A percentile compares a stretch with the other conserved stretches of the same genome.
These are phyloP conservation scores for Ilyonectria mors-panacis DNA, from an alignment of 2,329 filamentous ascomycete species.

Conservation along the genomic window DNA sequence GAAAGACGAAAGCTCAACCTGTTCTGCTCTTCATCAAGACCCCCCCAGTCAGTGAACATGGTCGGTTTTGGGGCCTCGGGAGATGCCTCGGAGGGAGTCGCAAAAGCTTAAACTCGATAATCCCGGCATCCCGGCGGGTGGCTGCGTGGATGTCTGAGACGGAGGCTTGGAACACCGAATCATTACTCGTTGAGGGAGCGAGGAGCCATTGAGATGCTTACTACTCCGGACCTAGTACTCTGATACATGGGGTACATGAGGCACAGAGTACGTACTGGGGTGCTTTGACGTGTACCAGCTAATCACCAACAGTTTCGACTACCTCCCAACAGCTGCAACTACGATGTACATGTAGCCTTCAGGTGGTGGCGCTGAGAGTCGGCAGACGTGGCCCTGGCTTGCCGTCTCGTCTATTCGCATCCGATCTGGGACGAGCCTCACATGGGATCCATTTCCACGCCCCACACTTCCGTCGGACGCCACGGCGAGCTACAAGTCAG, in stretches of 20 bases:
- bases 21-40: slow-evolving; percentile 7
- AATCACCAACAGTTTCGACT: background rate
- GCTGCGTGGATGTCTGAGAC: slow-evolving; percentile 22
- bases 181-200: slow-evolving; percentile 14
- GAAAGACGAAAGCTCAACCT: background rate
- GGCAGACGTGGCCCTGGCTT: background rate
- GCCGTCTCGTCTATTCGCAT: background rate
- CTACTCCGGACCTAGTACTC: background rate
- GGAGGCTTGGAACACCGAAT: slow-evolving; percentile 7
- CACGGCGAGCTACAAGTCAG: background rate
- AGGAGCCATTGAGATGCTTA: background rate
- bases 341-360: background rate
- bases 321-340: background rate
- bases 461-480: slow-evolving; percentile 8
- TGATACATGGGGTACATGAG: background rate
- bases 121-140: slow-evolving; percentile 16
- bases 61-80: background rate
- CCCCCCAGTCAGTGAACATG: slow-evolving; percentile 14
- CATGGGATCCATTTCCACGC: background rate
- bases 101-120: slow-evolving; percentile 12
- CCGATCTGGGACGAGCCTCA: slow-evolving; percentile 5
- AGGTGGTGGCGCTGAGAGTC: background rate
- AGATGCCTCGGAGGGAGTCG: slow-evolving; percentile 9
- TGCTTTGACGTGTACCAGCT: background rate
- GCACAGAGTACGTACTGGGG: background rate